Conservation (phyloP, 306 rosid genomes). For the Carpinus fangiana region DNA sequence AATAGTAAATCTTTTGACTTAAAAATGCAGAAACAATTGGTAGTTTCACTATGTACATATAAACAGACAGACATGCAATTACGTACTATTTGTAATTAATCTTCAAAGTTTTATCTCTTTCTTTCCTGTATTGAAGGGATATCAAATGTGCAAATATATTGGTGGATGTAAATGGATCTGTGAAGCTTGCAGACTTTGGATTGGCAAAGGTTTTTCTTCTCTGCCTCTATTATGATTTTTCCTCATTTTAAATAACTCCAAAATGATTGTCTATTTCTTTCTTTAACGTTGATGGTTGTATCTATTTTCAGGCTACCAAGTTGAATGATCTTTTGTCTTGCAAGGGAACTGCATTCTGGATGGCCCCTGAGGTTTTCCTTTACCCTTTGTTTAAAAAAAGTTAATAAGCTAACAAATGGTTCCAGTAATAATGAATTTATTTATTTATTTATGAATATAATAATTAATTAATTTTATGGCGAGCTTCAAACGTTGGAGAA, state of each 20-base stretch:
- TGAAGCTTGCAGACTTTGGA: constrained; percentile 98
- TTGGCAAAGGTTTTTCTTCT: constrained; percentile 78
- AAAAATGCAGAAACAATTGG: not conserved
- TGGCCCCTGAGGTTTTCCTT: constrained; percentile 97
- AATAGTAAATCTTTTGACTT: not conserved
- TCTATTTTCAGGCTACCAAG: constrained; percentile 65
- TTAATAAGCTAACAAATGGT: constrained; percentile 6
- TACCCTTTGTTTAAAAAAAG: constrained; percentile 23
- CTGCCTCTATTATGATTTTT: constrained; percentile 12
- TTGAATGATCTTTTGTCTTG: constrained; percentile 77
- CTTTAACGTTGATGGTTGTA: constrained; percentile 20
- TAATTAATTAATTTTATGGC: constrained; percentile 6
- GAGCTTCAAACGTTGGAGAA: not conserved
- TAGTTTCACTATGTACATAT: not conserved
- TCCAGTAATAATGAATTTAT: constrained; percentile 15
- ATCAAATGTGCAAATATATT: constrained; percentile 91
- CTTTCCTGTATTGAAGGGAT: constrained; percentile 60
- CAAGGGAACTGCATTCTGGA: constrained; percentile 92
- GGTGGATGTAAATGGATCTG: constrained; percentile 91
- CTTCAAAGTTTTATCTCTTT: constrained; percentile 26
- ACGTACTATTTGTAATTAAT: not conserved
- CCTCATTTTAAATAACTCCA: constrained; percentile 5
- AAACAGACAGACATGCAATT: not conserved
- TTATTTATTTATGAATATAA: not conserved
- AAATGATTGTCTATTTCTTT: constrained; percentile 17